Base-by-base conservation (phyloP, 305 asterid genomes). In the Fraxinus paxiana region DNA sequence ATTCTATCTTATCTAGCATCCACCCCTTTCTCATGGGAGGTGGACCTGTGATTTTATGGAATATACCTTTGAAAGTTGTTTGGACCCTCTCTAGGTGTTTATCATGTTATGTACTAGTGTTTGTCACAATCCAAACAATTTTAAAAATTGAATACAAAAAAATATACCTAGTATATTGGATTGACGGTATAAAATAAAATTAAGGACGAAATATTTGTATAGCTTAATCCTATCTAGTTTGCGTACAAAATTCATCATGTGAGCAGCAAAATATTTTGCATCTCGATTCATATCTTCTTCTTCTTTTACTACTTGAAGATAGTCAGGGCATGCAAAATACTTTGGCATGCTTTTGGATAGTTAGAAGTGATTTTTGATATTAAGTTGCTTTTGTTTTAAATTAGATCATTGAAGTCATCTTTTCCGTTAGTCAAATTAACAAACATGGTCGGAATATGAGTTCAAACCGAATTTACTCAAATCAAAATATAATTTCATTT, bases 1-100 rank as follows among this genome's bases (percentile, higher is more conserved):
- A 77, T 79, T 73, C 77, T 82, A 86, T 72, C 85, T 83, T 83
- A 86, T 86, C 86, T 72, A 4, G 46, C 24, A 15, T 9, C 0
- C 63, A 35, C 67, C 34, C 59, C 54, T 85, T 35, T 71, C 46
- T 35, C 63, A 46, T 75, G 81, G 79, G 78, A 84, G 87, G 85
- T 69, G 82, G 77, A 5, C 12, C 35, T 1, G 7, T 69, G 69
- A 75, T 35, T 78, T 78, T 80, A 34, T 75, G 72, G 83, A 28
- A 59, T 56, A 79, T 73, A 15, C 76, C 63, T 56, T 70, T 8
- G 63, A 70, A 76, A 59, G 46, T 61, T 83, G 41, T 48, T 77
- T 73, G 79, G 48, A 76, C 24, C 20, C 46, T 33, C 84, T 61
- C 77, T 31, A 71, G 80, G 87, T 83, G 38, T 79, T 79, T 83